Evolutionary conservation across 2,329 filamentous ascomycete species (phyloP).

Genomic region (Xylariaceae sp.): DNA sequence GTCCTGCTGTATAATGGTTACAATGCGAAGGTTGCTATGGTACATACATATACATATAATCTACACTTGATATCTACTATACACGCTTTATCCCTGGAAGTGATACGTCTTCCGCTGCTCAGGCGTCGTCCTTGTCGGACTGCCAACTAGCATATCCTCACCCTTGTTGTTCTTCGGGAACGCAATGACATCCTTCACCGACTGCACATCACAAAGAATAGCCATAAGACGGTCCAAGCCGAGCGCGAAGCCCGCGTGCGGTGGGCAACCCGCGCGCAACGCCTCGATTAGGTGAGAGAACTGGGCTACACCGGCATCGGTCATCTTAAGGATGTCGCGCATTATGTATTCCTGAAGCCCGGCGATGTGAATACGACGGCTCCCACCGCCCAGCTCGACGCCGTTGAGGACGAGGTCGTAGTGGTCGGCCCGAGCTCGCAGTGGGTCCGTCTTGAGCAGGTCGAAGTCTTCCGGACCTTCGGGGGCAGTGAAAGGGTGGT

Average conservation of each 20-base stretch:
- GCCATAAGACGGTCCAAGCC: slow-evolving; percentile 87
- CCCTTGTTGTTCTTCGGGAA: slow-evolving; percentile 94
- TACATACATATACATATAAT: too few species aligned
- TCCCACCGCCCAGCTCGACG: slow-evolving; percentile 89
- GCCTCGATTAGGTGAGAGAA: slow-evolving; percentile 84
- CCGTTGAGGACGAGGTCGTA: slow-evolving; percentile 97
- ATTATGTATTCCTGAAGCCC: slow-evolving; percentile 81
- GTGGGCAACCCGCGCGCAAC: slow-evolving; percentile 80
- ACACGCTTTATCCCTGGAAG: slow-evolving; percentile 7
- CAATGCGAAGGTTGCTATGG: too few species aligned
- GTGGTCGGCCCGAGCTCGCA: slow-evolving; percentile 74
- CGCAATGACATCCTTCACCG: slow-evolving; percentile 88
- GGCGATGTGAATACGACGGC: slow-evolving; percentile 83
- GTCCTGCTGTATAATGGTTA: too few species aligned
- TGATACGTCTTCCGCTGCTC: slow-evolving; percentile 22
- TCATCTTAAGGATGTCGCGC: slow-evolving; percentile 77
- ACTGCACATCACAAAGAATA: slow-evolving; percentile 70
- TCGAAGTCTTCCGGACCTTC: slow-evolving; percentile 68
- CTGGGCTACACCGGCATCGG: slow-evolving; percentile 64
- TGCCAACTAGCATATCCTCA: slow-evolving; percentile 77
- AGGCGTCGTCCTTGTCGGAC: slow-evolving; percentile 45
- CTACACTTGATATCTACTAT: too few species aligned
- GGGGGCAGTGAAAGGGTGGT: slow-evolving; percentile 95
- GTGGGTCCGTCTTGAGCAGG: slow-evolving; percentile 66
- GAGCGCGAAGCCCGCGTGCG: slow-evolving; percentile 88